phyloP scores from a whole-genome alignment of 345 rosid genomes.

The Hibiscus trionum region DNA sequence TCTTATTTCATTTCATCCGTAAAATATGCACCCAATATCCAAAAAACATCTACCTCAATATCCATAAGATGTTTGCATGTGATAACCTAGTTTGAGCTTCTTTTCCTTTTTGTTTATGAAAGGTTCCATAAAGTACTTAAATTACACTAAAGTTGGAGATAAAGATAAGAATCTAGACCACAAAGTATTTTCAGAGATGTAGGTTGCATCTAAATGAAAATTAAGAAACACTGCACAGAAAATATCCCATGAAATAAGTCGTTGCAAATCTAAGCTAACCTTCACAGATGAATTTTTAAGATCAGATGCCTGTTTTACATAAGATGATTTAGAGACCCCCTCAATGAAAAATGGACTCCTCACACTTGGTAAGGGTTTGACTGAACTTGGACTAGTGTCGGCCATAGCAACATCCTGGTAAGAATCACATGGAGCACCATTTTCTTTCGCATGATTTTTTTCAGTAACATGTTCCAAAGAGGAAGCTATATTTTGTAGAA shows the following conservation, averaged over 20 bases:
- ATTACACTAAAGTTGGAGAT: too few relatives aligned
- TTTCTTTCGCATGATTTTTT: conserved; percentile 82
- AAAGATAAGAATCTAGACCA: too few relatives aligned
- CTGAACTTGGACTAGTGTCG: conserved; percentile 67
- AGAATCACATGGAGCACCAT: conserved; percentile 53
- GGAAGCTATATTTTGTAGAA: conserved; percentile 65
- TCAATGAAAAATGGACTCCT: conserved; percentile 78
- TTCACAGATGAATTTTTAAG: conserved; percentile 84
- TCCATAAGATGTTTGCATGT: too few relatives aligned
- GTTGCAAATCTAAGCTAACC: conserved; percentile 34
- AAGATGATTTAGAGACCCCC: conserved; percentile 27
- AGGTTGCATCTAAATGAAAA: too few relatives aligned
- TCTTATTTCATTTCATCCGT: too few relatives aligned
- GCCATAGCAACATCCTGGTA: conserved; percentile 92
- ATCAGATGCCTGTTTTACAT: conserved; percentile 82
- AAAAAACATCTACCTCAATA: too few relatives aligned
- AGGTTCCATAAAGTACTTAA: too few relatives aligned
- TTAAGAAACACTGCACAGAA: too few relatives aligned
- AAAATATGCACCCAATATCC: too few relatives aligned
- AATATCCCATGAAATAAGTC: not conserved
- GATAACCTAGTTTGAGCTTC: too few relatives aligned
- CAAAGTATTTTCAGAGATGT: too few relatives aligned
- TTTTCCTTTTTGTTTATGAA: too few relatives aligned
- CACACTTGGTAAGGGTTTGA: conserved; percentile 51
- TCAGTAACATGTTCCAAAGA: conserved; percentile 75